Conservation (phyloP, 805 yeast species). For the Wickerhamiella azymoides region DNA sequence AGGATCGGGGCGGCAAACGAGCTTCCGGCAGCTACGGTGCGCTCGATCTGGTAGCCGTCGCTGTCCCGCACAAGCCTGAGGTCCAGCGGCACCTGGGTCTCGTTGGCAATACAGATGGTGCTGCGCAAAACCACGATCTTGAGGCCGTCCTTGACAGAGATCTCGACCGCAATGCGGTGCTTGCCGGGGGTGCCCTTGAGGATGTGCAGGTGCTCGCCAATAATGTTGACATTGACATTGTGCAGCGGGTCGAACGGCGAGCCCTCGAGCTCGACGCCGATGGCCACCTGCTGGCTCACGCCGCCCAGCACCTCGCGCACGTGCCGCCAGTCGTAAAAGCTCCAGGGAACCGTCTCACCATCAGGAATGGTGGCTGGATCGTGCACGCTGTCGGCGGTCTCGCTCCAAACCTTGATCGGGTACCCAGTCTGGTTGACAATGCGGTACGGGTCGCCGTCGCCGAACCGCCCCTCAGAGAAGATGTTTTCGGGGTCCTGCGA, state of each 20-base stretch:
- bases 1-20: constrained; percentile 62
- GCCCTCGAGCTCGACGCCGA: constrained; percentile 44
- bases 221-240: constrained; percentile 55
- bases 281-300: constrained; percentile 42
- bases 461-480: constrained; percentile 43
- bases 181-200: constrained; percentile 42
- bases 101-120: constrained; percentile 54
- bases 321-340: constrained; percentile 86
- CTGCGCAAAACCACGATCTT: constrained; percentile 70
- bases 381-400: constrained; percentile 25
- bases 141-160: constrained; percentile 56
- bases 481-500: constrained; percentile 18
- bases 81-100: constrained; percentile 44
- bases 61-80: constrained; percentile 22
- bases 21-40: constrained; percentile 39
- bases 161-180: constrained; percentile 59
- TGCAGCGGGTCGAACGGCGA: constrained; percentile 41
- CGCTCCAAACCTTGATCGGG: constrained; percentile 73
- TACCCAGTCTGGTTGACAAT: constrained; percentile 77
- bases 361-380: constrained; percentile 27
- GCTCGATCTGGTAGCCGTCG: constrained; percentile 25
- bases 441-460: constrained; percentile 63
- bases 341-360: constrained; percentile 56
- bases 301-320: constrained; percentile 68
- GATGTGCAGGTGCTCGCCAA: constrained; percentile 68